Base-by-base conservation (phyloP, 331 rosid genomes). In the Acacia pycnantha region DNA sequence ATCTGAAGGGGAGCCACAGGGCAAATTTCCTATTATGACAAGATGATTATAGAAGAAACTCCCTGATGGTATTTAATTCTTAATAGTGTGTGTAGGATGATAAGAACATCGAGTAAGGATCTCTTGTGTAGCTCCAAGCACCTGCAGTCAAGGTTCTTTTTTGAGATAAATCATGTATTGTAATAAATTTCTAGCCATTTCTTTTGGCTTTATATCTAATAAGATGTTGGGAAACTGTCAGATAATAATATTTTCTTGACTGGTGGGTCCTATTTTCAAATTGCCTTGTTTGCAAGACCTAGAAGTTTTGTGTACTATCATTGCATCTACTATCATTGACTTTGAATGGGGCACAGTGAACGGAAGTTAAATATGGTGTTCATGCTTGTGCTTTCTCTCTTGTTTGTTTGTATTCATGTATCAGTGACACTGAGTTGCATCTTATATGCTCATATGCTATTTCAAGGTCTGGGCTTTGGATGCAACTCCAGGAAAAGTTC, bases 381-480 rank as follows among this genome's bases (percentile, higher is more conserved):
- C 70, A 46, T 72, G 41, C 16, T 62, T 59, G 6, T 70, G 48
- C 27, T 56, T 58, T 78, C 61, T 72, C 48, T 77, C 33, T 68
- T 77, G 51, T 85, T 77, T 74, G 77, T 69, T 67, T 80, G n/a
- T 15, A 29, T 54, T 67, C 50, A 14, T 65, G 29, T 67, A 18
- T 77, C 35, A 65, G 59, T 71, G 48, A 80, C 68, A 37, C 62
- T 86, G 31, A 66, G 66, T 73, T 54, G 71, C 37, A 65, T 80
- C 74, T 43, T 68, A 77, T 76, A 82, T 81, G 21, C 35, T 50
- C 29, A 47, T 37, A n/a, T 78, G 66, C 78, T 76, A 44, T 73
- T 61, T 83, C 70, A 76, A 95, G 99, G 98, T 92, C 24, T 95
- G 99, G 99, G 83, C 89, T 85, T 90, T 95, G 62, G 99, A 95